Percentiles rank a stretch among this genome's conserved stretches.
phyloP scores from a whole-genome alignment of 371 early-diverging fungal genomes.

The Rhizopus arrhizus region DNA sequence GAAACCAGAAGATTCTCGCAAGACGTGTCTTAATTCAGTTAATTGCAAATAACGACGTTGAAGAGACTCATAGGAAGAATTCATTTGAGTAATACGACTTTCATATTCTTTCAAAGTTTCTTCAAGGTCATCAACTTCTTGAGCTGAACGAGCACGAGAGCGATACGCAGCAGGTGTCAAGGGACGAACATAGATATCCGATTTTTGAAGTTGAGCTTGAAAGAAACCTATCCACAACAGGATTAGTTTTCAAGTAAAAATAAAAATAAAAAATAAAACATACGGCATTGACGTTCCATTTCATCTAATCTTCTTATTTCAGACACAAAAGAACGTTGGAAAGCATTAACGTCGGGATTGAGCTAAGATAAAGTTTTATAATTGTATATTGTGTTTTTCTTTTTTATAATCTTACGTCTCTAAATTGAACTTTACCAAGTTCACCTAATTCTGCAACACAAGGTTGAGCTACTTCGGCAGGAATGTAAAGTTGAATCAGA shows the following conservation, averaged over 20 bases:
- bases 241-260: background rate
- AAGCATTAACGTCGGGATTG: slow-evolving; percentile 93
- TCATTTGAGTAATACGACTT: slow-evolving; percentile 82
- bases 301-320: slow-evolving; percentile 93
- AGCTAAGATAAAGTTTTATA: slow-evolving; percentile 45
- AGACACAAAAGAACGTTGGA: slow-evolving; percentile 94
- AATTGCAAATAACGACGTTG: slow-evolving; percentile 85
- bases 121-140: slow-evolving; percentile 94
- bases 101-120: slow-evolving; percentile 82
- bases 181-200: slow-evolving; percentile 69
- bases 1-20: slow-evolving; percentile 84
- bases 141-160: slow-evolving; percentile 79
- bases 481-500: slow-evolving; percentile 94
- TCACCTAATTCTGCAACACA: slow-evolving; percentile 96
- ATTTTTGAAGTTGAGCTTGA: slow-evolving; percentile 78
- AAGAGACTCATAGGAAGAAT: slow-evolving; percentile 82
- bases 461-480: slow-evolving; percentile 91
- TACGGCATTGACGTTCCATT: slow-evolving; percentile 92
- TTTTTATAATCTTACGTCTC: slow-evolving; percentile 70
- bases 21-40: slow-evolving; percentile 87
- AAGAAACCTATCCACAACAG: slow-evolving; percentile 69
- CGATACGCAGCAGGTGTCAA: slow-evolving; percentile 55
- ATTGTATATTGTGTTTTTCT: background rate
- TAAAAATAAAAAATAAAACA: slow-evolving; percentile 25
- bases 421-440: slow-evolving; percentile 91